Conservation (phyloP, 106 monocot species). For the Acorus gramineus region DNA sequence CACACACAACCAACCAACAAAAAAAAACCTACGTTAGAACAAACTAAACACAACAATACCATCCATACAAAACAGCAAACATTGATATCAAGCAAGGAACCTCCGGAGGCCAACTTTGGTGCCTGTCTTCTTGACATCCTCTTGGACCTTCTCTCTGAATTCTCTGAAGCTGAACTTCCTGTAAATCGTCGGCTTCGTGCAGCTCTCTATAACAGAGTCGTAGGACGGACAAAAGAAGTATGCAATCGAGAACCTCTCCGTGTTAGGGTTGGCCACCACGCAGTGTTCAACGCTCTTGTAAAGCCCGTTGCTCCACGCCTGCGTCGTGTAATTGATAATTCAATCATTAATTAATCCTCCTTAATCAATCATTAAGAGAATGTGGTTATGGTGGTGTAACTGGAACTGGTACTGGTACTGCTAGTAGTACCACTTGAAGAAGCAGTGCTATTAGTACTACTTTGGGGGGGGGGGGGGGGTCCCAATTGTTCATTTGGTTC, state of each 20-base stretch:
- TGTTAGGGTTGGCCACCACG: slow-evolving; percentile 25
- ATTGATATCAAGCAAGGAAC: slow-evolving; percentile 20
- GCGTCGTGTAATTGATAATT: neutral
- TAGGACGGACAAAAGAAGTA: slow-evolving; percentile 52
- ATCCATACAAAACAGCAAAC: too few species aligned
- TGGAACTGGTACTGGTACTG: too few species aligned
- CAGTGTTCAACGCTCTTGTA: slow-evolving; percentile 58
- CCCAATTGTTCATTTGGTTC: too few species aligned
- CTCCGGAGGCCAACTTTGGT: slow-evolving; percentile 41
- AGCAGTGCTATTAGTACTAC: too few species aligned
- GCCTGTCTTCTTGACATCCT: slow-evolving; percentile 39
- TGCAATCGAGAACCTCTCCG: slow-evolving; percentile 52
- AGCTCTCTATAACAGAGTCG: slow-evolving; percentile 27
- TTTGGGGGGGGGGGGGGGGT: too few species aligned
- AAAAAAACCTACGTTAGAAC: too few species aligned
- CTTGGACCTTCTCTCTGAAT: slow-evolving; percentile 30
- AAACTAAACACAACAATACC: too few species aligned
- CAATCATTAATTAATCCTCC: neutral
- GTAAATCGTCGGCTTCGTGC: slow-evolving; percentile 12
- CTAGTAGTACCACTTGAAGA: too few species aligned
- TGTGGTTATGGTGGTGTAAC: too few species aligned
- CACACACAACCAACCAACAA: too few species aligned
- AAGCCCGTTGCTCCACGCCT: slow-evolving; percentile 51
- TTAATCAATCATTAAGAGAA: too few species aligned
- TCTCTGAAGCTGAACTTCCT: slow-evolving; percentile 46